Base-by-base conservation (phyloP, 179 eudicot genomes). In the Monotropa hypopitys region DNA sequence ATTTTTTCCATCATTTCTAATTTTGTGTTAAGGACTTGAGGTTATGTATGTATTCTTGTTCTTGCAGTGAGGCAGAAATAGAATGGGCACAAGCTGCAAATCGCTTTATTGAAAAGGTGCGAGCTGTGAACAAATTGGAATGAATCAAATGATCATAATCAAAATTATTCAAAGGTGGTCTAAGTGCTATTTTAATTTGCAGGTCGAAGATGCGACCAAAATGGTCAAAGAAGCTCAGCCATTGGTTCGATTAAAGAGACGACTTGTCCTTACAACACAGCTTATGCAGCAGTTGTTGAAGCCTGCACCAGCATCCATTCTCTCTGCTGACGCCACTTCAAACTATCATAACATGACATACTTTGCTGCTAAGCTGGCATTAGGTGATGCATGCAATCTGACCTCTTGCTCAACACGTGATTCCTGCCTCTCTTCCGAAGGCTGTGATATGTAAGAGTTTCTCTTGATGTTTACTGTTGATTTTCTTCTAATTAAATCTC, bases 211-310 rank as follows among this genome's bases (percentile, higher is more conserved):
- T 62, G 85, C 40, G 46, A 78, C 45, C 61, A 81, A 76, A 53
- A 69, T 28, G 42, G 59, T 59, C 38, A 83, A 79, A 56, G 81
- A 80, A 32, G 18, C 76, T 49, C 77, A 40, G 35, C 78, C 84
- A 33, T 40, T 57, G 47, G 30, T 71, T 28, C 70, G 77, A 76
- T 76, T 82, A 76, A 83, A 83, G 80, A 83, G 78, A 77, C 85
- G 91, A 30, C 86, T 88, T 76, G 70, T 67, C 30, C 80, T 62
- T 12, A 80, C 87, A 23, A 84, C 89, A 46, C 83, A 86, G 63
- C 86, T 88, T 54, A 84, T 86, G 87, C 91, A 88, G 81, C 86
- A 81, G 77, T 71, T 88, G 51, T 82, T 86, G 74, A 71, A 61
- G 57, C 84, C 89, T 51, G 54, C 84, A 30, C 83, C 85, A 26